These are phyloP conservation scores for Candida sonorensis DNA, from an alignment of 805 yeast genomes.

Conservation along the genomic window DNA sequence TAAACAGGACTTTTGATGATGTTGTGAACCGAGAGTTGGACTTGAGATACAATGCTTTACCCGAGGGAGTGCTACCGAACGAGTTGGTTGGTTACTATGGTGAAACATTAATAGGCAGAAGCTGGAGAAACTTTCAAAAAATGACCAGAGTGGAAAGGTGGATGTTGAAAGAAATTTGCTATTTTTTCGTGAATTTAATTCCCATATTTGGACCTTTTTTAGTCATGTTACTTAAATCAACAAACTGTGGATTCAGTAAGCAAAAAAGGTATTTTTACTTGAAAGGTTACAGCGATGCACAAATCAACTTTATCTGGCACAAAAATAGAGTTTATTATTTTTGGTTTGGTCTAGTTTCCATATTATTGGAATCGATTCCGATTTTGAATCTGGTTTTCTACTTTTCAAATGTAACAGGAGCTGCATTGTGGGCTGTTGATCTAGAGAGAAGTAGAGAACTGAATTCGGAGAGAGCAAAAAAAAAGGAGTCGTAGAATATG, in stretches of 20 bases:
- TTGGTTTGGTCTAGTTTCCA: constrained; percentile 46
- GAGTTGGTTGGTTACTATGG: constrained; percentile 20
- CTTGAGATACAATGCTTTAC: constrained; percentile 16
- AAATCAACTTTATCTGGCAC: constrained; percentile 32
- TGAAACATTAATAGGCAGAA: constrained; percentile 20
- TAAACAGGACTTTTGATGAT: constrained; percentile 26
- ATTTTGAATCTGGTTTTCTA: constrained; percentile 44
- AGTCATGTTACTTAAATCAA: constrained; percentile 44
- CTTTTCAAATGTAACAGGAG: constrained; percentile 54
- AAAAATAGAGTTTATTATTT: constrained; percentile 29
- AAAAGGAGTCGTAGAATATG: no score
- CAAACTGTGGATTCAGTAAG: constrained; percentile 43
- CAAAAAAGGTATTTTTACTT: constrained; percentile 53
- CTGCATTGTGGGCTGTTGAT: constrained; percentile 57
- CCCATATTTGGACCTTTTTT: constrained; percentile 57
- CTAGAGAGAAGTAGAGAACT: constrained; percentile 20
- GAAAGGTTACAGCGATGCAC: constrained; percentile 40
- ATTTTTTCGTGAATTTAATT: constrained; percentile 36
- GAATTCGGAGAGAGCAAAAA: no score
- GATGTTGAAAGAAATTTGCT: constrained; percentile 29
- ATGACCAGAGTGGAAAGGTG: constrained; percentile 34
- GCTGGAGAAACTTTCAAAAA: constrained; percentile 12
- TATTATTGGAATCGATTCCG: constrained; percentile 48
- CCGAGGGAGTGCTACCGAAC: constrained; percentile 18
- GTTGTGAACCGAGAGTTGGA: constrained; percentile 18